Evolutionary conservation across 192 early-diverging fungal species (phyloP), one percentile per base, ranked within the genome.

Genomic region (Mortierella antarctica): DNA sequence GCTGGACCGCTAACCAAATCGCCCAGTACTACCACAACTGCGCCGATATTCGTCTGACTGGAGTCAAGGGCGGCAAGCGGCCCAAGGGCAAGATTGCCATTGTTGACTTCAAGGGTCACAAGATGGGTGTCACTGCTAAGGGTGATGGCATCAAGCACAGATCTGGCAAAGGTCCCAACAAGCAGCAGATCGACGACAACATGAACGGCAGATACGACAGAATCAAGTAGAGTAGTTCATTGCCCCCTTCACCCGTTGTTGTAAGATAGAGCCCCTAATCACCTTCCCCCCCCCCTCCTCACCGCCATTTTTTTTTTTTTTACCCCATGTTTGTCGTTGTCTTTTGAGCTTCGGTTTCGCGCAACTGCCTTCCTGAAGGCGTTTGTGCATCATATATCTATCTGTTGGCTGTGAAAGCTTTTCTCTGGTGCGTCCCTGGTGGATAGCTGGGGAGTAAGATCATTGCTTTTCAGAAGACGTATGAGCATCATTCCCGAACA

Each of bases 1-100:
- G 62, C 18, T 94, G 93, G 93, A 90, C 90, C 40, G 91, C 92
- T 48, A 74, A 90, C 23, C 89, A 90, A 10, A 86, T 91, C 71
- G 88, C 92, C 49, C 92, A 94, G 83, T 92, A 89, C 70, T 94
- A 94, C 86, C 87, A 86, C 83, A 92, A 92, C 86, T 93, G 92
- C 63, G 92, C 88, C 46, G 91, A 93, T 73, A 85, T 94, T 45
- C 84, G 83, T 45, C 85, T 93, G 65, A 74, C 63, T 7, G 87
- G 89, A 42, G 54, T 20, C 65, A 67, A 71, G 57, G 52, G 52
- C 48, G 64, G 48, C 53, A 46, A 48, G 42, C 64, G 20, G 8
- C 69, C 69, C 49, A 46, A 17, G 0, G 57, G n/a, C n/a, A n/a
- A 67, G 44, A 80, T 80, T 42, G 51, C 59, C 31, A 71, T 71